Base-by-base conservation (phyloP, 129 eudicot species). In the Smallanthus sonchifolius region DNA sequence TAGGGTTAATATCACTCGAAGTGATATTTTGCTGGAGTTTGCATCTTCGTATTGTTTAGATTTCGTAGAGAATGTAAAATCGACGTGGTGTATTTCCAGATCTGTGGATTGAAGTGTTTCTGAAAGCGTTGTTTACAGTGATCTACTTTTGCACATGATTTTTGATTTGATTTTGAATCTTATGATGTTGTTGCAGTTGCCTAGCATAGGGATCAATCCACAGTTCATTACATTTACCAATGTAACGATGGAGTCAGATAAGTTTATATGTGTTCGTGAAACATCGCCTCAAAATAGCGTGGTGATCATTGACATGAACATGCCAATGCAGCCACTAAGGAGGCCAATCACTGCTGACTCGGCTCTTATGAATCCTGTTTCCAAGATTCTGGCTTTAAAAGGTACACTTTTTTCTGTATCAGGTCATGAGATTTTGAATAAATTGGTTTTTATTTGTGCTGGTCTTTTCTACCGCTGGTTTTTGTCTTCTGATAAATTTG, bases 181-280 rank as follows among this genome's bases (percentile, higher is more conserved):
- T 67, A 55, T 74, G 20, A 71, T 51, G 74, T 76, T 76, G 73
- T 77, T 84, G 85, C 89, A 91, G 99, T 74, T 95, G 87, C 83
- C 94, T 15, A 95, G 97, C 69, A 79, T 95, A 69, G 99, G 99
- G 84, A 88, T 95, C 86, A 95, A 83, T 73, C 92, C 85, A 20
- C 99, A 95, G 84, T 95, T 95, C 82, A 95, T 95, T 69, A 95
- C 97, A 10, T 95, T 95, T 35, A 95, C 97, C 10, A 88, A 95
- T 87, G 99, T 95, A 19, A 95, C 99, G 6, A 95, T 95, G 99
- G 99, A 95, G 82, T 95, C 99, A 1, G 99, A 95, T 77, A 95
- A 91, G 91, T 93, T 84, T 74, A 90, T 93, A 68, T 93, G 98
- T 77, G 98, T 93, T 35, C 89, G 98, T 7, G 98, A 93, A 88